Evolutionary conservation across 768 basidiomycete genomes (phyloP).

Genomic region (Tulasnella sp.): DNA sequence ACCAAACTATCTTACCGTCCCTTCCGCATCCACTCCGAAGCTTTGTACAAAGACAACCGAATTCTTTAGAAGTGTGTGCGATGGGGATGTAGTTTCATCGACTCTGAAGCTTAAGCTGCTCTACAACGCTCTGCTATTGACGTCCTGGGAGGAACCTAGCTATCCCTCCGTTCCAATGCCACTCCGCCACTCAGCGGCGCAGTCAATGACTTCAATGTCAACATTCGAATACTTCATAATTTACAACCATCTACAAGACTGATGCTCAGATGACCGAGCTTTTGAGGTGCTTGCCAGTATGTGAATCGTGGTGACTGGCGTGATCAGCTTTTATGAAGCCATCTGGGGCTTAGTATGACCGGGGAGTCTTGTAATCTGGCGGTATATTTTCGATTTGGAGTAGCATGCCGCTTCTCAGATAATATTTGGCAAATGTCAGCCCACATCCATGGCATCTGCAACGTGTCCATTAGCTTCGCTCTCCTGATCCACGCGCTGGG

Average conservation of each 20-base stretch:
- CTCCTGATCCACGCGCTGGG: neutral
- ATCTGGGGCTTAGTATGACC: neutral
- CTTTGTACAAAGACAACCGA: no score
- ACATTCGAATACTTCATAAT: neutral
- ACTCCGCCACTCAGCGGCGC: no score
- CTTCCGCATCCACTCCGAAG: no score
- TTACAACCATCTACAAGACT: neutral
- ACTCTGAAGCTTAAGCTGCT: no score
- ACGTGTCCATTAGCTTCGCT: neutral
- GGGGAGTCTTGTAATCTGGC: slow-evolving; percentile 7
- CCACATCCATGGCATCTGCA: slow-evolving; percentile 14
- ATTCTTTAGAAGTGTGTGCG: no score
- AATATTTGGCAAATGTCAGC: slow-evolving; percentile 3
- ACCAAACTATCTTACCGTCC: no score
- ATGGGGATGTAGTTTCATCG: no score
- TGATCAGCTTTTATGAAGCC: neutral
- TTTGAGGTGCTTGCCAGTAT: neutral
- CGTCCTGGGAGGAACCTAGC: no score
- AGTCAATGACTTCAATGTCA: neutral
- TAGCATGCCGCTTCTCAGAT: slow-evolving; percentile 5
- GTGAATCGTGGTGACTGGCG: neutral
- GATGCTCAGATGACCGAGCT: neutral
- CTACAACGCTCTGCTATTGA: no score
- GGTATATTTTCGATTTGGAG: slow-evolving; percentile 5
- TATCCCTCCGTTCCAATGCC: no score